These are phyloP conservation scores for Zygosaccharomyces pseudobailii DNA, from an alignment of 1,139 yeast species.

Conservation along the genomic window DNA sequence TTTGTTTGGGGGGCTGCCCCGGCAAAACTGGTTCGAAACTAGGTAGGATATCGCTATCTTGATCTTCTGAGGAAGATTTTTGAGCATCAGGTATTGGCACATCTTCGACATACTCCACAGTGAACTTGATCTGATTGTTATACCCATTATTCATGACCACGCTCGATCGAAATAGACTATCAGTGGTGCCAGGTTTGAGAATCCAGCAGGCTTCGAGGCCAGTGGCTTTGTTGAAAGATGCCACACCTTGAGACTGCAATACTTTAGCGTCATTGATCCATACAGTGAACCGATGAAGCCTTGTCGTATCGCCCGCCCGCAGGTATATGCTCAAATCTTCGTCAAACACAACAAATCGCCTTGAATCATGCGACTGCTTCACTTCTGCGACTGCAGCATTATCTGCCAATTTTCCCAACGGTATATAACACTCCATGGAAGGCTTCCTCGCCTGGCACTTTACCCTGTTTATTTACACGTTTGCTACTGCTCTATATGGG, in stretches of 20 bases:
- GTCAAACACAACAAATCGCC: constrained; percentile 31
- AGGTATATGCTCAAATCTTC: constrained; percentile 24
- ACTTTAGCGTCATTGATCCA: constrained; percentile 31
- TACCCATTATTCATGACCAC: constrained; percentile 34
- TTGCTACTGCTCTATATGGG: not conserved
- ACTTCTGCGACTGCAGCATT: constrained; percentile 8
- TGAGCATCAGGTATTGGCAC: not conserved
- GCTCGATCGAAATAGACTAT: constrained; percentile 25
- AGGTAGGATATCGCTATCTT: constrained; percentile 14
- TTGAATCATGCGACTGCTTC: constrained; percentile 15
- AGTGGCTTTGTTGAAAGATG: constrained; percentile 8
- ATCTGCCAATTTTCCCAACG: constrained; percentile 12
- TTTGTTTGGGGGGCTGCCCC: constrained; percentile 9
- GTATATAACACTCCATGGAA: constrained; percentile 23
- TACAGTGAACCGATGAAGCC: constrained; percentile 14
- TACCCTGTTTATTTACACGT: not conserved
- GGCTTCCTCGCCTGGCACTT: not conserved
- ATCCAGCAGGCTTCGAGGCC: constrained; percentile 13
- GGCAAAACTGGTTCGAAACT: constrained; percentile 26
- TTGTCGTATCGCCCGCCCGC: constrained; percentile 7
- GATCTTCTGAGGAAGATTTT: not conserved
- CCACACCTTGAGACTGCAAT: constrained; percentile 11
- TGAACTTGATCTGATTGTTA: constrained; percentile 24
- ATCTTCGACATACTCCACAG: constrained; percentile 13
- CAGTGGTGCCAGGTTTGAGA: constrained; percentile 18